Conservation (phyloP, 371 early-diverging fungal genomes). For the Dichotomocladium elegans region DNA sequence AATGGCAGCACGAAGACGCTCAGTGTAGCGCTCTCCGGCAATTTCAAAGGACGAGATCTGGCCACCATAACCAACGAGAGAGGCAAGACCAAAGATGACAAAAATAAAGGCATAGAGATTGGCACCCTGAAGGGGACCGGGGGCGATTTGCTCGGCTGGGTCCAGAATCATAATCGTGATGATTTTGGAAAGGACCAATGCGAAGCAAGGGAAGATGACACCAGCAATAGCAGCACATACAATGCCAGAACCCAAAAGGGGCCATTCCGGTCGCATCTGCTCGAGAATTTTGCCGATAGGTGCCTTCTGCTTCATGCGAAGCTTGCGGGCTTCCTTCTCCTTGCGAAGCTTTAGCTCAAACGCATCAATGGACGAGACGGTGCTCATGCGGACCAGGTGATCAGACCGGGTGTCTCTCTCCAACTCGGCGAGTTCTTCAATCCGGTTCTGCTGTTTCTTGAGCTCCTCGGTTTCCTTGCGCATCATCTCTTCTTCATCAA, state of each 20-base stretch:
- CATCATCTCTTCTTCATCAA: conserved; percentile 12
- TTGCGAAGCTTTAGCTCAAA: conserved; percentile 28
- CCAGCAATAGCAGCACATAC: conserved; percentile 52
- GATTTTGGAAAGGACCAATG: conserved; percentile 26
- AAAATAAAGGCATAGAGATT: conserved; percentile 75
- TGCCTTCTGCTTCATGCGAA: conserved; percentile 31
- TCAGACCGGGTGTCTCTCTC: conserved; percentile 2
- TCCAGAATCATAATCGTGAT: conserved; percentile 14
- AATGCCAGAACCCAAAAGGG: conserved; percentile 27
- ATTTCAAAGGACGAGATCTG: conserved; percentile 32
- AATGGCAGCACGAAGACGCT: conserved; percentile 44
- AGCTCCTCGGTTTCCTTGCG: conserved; percentile 8
- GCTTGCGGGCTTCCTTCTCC: conserved; percentile 32
- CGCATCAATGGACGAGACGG: conserved; percentile 15
- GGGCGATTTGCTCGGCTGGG: conserved; percentile 11
- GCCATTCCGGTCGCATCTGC: conserved; percentile 35
- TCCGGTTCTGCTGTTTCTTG: conserved; percentile 6
- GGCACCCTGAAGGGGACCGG: conserved; percentile 42
- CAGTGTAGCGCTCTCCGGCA: conserved; percentile 48
- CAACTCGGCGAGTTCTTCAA: conserved; percentile 2
- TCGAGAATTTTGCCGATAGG: conserved; percentile 30
- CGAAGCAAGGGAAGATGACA: conserved; percentile 31
- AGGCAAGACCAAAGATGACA: conserved; percentile 44
- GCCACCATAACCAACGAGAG: conserved; percentile 36
- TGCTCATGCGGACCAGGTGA: conserved; percentile 16